Conservation (phyloP, 805 yeast genomes). For the Cyberlindnera samutprakarnensis region DNA sequence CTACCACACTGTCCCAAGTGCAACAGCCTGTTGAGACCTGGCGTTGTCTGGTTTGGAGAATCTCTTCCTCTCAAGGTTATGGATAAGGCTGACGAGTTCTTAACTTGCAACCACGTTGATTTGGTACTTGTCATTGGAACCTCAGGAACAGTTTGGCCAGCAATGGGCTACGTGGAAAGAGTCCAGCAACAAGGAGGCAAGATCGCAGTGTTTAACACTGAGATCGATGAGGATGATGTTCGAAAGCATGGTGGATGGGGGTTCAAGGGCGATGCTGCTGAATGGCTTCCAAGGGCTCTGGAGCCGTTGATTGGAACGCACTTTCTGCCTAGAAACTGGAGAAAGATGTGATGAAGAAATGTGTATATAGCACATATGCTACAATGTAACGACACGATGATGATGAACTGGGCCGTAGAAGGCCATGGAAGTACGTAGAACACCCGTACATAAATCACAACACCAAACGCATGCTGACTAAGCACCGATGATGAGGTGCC, state of each 20-base stretch:
- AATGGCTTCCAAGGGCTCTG: constrained; percentile 58
- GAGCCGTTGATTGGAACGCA: constrained; percentile 38
- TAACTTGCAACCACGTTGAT: constrained; percentile 49
- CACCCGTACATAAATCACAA: too few relatives aligned
- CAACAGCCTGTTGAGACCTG: constrained; percentile 67
- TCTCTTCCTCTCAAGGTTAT: constrained; percentile 58
- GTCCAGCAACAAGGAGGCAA: constrained; percentile 67
- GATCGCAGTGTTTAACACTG: constrained; percentile 76
- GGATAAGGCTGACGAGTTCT: constrained; percentile 63
- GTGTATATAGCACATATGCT: too few relatives aligned
- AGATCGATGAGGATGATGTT: constrained; percentile 35
- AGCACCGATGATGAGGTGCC: too few relatives aligned
- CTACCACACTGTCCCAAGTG: constrained; percentile 79
- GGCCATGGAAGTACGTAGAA: too few relatives aligned
- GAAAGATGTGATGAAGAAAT: constrained; percentile 12
- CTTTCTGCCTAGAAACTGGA: constrained; percentile 22
- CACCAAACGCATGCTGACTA: too few relatives aligned
- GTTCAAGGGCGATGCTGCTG: constrained; percentile 75
- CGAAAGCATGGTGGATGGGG: constrained; percentile 52
- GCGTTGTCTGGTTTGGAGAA: constrained; percentile 96
- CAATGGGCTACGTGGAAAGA: constrained; percentile 82
- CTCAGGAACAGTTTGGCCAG: constrained; percentile 84
- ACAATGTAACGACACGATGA: too few relatives aligned
- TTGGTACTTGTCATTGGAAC: constrained; percentile 80
- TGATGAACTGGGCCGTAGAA: too few relatives aligned